Conservation (phyloP, 2,329 filamentous ascomycete genomes). For the Neobulgaria alba region DNA sequence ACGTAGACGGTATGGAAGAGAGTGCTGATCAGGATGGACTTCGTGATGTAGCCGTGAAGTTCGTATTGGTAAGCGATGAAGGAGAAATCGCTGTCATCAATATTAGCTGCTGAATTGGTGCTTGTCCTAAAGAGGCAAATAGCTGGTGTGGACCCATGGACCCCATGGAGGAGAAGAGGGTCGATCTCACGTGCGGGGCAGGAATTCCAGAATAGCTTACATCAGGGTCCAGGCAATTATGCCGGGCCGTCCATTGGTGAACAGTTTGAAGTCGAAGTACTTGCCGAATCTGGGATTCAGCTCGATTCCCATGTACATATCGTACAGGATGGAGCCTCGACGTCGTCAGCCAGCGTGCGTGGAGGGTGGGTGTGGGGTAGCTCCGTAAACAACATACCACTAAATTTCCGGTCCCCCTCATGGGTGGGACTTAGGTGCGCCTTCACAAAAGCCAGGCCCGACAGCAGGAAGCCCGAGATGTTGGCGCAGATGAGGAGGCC, state of each 20-base stretch:
- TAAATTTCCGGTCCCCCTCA: constrained; percentile 35
- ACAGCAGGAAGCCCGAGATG: constrained; percentile 29
- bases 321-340: constrained; percentile 32
- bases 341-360: no score
- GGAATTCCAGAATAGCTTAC: constrained; percentile 28
- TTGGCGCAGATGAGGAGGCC: constrained; percentile 33
- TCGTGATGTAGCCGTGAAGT: constrained; percentile 32
- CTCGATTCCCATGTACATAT: constrained; percentile 40
- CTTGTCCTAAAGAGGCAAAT: no score
- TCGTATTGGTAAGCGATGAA: constrained; percentile 36
- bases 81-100: constrained; percentile 30
- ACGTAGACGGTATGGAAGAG: constrained; percentile 34
- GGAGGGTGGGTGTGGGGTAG: no score
- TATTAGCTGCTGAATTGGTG: no score
- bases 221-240: constrained; percentile 41
- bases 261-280: constrained; percentile 38
- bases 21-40: constrained; percentile 35
- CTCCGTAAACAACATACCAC: constrained; percentile 28
- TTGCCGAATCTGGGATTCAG: constrained; percentile 36
- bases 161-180: no score
- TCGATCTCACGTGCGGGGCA: no score
- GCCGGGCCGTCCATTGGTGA: constrained; percentile 39
- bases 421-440: constrained; percentile 33
- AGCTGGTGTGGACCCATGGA: no score
- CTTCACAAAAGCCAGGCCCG: constrained; percentile 31